These are phyloP conservation scores for Calophaca sinica DNA, from an alignment of 306 rosid species.

Conservation along the genomic window DNA sequence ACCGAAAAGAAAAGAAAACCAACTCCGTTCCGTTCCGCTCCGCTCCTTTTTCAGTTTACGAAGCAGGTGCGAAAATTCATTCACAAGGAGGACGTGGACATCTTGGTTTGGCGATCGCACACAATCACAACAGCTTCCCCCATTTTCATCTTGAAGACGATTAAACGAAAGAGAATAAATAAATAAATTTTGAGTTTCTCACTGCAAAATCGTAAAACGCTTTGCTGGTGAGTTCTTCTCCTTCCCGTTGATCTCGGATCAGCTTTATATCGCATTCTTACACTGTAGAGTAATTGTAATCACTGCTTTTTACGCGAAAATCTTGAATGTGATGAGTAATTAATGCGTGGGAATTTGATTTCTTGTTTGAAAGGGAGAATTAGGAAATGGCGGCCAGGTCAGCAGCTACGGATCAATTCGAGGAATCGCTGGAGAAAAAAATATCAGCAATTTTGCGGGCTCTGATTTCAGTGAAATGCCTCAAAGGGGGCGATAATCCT, in stretches of 20 bases:
- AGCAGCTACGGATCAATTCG: constrained; percentile 45
- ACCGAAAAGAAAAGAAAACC: too few relatives aligned
- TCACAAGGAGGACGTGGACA: too few relatives aligned
- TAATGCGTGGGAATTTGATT: too few relatives aligned
- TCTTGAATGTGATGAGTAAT: too few relatives aligned
- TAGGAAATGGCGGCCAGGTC: constrained; percentile 40
- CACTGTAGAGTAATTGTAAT: background rate
- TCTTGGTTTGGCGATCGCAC: too few relatives aligned
- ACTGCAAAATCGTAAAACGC: background rate
- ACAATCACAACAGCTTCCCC: too few relatives aligned
- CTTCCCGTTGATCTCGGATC: background rate
- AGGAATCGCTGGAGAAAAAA: constrained; percentile 55
- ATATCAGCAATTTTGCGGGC: constrained; percentile 46
- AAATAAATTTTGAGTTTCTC: background rate
- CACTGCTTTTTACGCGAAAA: background rate
- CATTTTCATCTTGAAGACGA: too few relatives aligned
- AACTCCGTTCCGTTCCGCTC: too few relatives aligned
- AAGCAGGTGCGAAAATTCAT: too few relatives aligned
- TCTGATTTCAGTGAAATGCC: constrained; percentile 26
- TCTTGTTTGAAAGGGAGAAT: constrained; percentile 22
- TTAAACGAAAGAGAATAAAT: too few relatives aligned
- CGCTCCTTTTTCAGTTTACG: too few relatives aligned
- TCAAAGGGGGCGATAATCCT: constrained; percentile 63
- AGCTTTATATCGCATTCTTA: background rate
- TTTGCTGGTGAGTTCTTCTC: constrained; percentile 13